phyloP scores from a whole-genome alignment of 306 rosid species.

The peach (Prunus persica) region DNA sequence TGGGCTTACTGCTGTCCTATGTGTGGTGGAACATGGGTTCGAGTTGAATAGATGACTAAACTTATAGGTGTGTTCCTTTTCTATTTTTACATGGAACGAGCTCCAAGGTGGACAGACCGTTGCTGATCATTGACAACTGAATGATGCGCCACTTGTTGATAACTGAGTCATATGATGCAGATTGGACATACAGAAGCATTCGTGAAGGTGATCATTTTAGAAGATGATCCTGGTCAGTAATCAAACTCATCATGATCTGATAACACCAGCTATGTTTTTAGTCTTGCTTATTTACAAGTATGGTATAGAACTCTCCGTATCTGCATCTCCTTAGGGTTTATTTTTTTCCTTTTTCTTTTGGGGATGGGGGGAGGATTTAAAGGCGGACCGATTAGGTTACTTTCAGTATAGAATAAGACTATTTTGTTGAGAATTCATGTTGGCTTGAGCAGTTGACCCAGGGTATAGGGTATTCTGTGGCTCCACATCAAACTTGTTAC shows the following conservation, averaged over 20 bases:
- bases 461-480: too few species aligned
- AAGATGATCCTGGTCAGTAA: not conserved
- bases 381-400: too few species aligned
- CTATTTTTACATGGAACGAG: not conserved
- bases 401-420: too few species aligned
- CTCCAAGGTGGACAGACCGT: not conserved
- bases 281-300: not conserved
- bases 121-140: not conserved
- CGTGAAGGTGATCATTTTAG: not conserved
- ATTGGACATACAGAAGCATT: not conserved
- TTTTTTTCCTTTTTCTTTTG: too few species aligned
- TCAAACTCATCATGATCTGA: not conserved
- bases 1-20: constrained; percentile 96
- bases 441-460: too few species aligned
- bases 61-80: constrained; percentile 1
- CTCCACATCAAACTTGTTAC: too few species aligned
- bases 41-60: constrained; percentile 61
- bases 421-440: too few species aligned
- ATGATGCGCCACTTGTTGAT: not conserved
- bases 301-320: not conserved
- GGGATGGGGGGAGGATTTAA: too few species aligned
- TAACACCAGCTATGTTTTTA: not conserved
- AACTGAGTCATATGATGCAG: not conserved
- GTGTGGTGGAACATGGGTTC: constrained; percentile 99
- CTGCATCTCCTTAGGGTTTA: not conserved